Conservation (phyloP, 768 basidiomycete species). For the Agrocybe pediades region DNA sequence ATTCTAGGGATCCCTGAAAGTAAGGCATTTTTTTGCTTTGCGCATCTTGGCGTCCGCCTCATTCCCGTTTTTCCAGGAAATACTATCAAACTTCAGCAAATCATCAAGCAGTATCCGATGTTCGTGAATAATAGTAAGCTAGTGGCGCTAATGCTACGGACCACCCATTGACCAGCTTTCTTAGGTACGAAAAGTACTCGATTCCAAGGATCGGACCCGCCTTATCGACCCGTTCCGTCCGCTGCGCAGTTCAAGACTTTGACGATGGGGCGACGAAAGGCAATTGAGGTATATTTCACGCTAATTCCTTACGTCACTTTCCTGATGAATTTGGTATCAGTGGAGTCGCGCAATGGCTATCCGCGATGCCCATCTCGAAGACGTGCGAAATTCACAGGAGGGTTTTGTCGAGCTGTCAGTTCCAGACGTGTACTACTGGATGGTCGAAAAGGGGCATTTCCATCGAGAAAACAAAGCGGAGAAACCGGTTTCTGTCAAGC, state of each 20-base stretch:
- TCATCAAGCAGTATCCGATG: constrained; percentile 44
- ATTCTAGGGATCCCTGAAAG: neutral
- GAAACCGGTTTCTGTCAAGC: neutral
- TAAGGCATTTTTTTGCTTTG: neutral
- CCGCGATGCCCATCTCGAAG: constrained; percentile 38
- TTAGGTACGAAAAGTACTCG: constrained; percentile 29
- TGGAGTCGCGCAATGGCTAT: constrained; percentile 51
- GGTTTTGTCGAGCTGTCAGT: constrained; percentile 32
- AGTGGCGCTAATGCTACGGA: neutral
- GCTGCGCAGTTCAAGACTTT: constrained; percentile 36
- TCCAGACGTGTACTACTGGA: constrained; percentile 49
- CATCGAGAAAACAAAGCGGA: constrained; percentile 7
- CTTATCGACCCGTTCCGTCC: constrained; percentile 41
- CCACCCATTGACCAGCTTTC: neutral
- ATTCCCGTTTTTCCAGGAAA: constrained; percentile 20
- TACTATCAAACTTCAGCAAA: constrained; percentile 28
- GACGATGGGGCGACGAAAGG: constrained; percentile 47
- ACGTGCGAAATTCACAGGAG: constrained; percentile 13
- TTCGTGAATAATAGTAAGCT: constrained; percentile 36
- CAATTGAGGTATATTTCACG: constrained; percentile 43
- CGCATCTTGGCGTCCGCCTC: neutral
- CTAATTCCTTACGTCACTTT: neutral
- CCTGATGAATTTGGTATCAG: constrained; percentile 24
- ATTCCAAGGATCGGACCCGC: constrained; percentile 25
- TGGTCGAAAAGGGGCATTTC: constrained; percentile 42